A percentile compares a stretch with the other conserved stretches of the same genome.
Conservation (phyloP, 2,329 filamentous ascomycete genomes). For the Aspergillus nomiae region DNA sequence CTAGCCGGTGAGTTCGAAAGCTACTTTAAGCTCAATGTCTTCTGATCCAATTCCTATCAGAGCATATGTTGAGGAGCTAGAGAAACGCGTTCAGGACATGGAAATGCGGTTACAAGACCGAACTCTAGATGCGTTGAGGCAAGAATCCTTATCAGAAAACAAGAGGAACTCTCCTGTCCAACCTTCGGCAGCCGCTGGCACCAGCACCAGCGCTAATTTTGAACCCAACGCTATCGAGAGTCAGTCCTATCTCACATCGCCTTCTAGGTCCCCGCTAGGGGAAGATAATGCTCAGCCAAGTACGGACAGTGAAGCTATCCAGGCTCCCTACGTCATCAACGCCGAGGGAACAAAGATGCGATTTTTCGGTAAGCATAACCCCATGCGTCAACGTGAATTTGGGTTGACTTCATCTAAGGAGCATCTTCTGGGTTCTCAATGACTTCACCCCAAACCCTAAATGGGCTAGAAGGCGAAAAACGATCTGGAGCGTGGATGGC, state of each 20-base stretch:
- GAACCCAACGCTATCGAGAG: background rate
- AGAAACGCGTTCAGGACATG: constrained; percentile 10
- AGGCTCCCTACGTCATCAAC: constrained; percentile 17
- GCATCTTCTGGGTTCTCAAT: constrained; percentile 21
- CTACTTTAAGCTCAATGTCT: background rate
- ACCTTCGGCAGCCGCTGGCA: background rate
- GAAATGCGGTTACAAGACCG: constrained; percentile 12
- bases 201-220: background rate
- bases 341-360: constrained; percentile 20
- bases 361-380: constrained; percentile 19
- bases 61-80: constrained; percentile 13
- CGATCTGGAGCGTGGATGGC: constrained; percentile 4
- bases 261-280: background rate
- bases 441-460: background rate
- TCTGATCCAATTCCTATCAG: background rate
- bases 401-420: constrained; percentile 10
- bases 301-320: constrained; percentile 1
- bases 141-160: background rate
- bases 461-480: constrained; percentile 4
- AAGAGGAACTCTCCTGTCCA: background rate
- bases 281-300: background rate
- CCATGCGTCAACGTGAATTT: background rate
- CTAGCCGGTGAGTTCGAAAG: constrained; percentile 1
- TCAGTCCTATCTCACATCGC: background rate
- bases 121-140: background rate